phyloP scores from a whole-genome alignment of 2,329 filamentous ascomycete genomes.

The Epicoccum sorghinum region DNA sequence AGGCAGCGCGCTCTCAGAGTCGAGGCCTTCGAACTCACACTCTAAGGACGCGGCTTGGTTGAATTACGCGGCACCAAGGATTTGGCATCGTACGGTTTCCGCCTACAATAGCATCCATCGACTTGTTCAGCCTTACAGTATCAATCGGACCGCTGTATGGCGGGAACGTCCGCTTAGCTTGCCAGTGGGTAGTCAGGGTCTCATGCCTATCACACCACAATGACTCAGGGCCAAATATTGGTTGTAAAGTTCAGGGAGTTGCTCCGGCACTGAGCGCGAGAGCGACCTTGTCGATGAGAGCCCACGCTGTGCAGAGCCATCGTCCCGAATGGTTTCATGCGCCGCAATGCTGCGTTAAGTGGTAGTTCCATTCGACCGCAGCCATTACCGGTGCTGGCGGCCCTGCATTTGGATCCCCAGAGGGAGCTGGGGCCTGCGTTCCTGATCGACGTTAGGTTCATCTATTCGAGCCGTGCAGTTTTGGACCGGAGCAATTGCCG shows the following conservation, averaged over 20 bases:
- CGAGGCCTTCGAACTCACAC: no score
- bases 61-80: neutral
- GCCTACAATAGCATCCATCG: neutral
- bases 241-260: neutral
- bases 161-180: slow-evolving; percentile 24
- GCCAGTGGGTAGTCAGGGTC: slow-evolving; percentile 9
- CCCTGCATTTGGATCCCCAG: neutral
- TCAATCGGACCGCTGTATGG: slow-evolving; percentile 1
- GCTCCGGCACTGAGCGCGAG: neutral
- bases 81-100: neutral
- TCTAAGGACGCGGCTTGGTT: no score
- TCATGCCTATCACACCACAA: slow-evolving; percentile 7
- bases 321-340: neutral
- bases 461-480: slow-evolving; percentile 3
- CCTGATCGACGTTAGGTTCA: slow-evolving; percentile 16
- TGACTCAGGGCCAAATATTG: neutral
- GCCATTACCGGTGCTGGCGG: slow-evolving; percentile 2
- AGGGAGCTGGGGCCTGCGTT: slow-evolving; percentile 7
- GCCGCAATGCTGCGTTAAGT: slow-evolving; percentile 1
- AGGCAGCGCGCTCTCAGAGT: no score
- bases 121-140: slow-evolving; percentile 18
- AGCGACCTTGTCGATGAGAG: neutral
- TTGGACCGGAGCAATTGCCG: slow-evolving; percentile 3
- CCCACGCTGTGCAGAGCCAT: neutral
- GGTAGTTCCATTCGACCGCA: neutral